Percentiles rank a stretch among this genome's conserved stretches.
These are phyloP conservation scores for Salix caprea DNA, from an alignment of 345 rosid genomes.

Conservation along the genomic window DNA sequence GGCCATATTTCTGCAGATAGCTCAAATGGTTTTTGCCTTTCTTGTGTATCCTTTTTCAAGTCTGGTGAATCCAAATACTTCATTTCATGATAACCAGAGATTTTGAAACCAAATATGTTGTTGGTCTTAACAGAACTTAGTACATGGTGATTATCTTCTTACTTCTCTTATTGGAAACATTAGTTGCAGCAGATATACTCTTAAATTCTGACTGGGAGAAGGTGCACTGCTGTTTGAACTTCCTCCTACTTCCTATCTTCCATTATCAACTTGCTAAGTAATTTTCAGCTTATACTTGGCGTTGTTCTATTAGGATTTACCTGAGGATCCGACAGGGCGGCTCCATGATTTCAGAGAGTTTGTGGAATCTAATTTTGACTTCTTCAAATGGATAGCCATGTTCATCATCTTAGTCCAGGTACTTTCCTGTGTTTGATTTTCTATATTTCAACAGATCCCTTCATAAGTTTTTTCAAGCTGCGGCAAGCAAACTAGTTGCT, in stretches of 20 bases:
- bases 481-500: not conserved
- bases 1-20: conserved; percentile 51
- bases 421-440: not conserved
- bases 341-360: conserved; percentile 44
- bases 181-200: conserved; percentile 38
- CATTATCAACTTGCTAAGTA: not conserved
- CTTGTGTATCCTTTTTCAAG: conserved; percentile 47
- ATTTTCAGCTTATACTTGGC: not conserved
- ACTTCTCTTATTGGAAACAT: conserved; percentile 39
- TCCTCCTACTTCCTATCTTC: not conserved
- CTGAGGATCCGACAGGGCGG: conserved; percentile 56
- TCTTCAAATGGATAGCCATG: conserved; percentile 42
- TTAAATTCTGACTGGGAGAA: conserved; percentile 56
- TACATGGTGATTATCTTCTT: conserved; percentile 32
- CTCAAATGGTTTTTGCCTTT: conserved; percentile 44
- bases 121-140: conserved; percentile 27
- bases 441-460: not conserved
- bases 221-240: conserved; percentile 15
- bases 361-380: conserved; percentile 40
- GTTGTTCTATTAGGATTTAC: conserved; percentile 41
- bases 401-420: conserved; percentile 43
- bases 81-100: not conserved
- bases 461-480: not conserved
- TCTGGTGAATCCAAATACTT: not conserved
- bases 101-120: not conserved